Evolutionary conservation across 2,329 filamentous ascomycete genomes (phyloP).

Genomic region (Microthyrium microscopicum): DNA sequence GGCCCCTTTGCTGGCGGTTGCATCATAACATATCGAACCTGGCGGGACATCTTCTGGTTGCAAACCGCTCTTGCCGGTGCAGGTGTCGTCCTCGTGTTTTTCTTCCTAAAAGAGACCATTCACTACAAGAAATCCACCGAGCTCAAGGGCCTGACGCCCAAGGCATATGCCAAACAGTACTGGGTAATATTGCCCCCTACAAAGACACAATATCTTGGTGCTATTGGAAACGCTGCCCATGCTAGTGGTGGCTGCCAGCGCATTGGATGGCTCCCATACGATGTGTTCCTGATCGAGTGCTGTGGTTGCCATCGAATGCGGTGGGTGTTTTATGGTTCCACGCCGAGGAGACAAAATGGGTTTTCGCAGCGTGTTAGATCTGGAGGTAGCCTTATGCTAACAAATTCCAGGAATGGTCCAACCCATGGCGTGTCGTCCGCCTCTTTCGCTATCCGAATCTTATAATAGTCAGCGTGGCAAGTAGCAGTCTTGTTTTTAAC

Average conservation of each 20-base stretch:
- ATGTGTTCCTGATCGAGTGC: no score
- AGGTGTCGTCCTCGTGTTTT: conserved; percentile 41
- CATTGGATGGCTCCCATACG: no score
- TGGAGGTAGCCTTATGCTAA: no score
- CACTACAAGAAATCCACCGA: conserved; percentile 47
- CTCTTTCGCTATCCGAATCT: conserved; percentile 56
- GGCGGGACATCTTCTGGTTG: conserved; percentile 65
- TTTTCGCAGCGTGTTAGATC: no score
- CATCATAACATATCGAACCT: conserved; percentile 56
- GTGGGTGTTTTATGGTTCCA: no score
- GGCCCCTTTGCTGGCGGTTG: conserved; percentile 59
- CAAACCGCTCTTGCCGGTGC: conserved; percentile 51
- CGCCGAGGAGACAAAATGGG: no score
- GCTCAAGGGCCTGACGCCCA: conserved; percentile 35
- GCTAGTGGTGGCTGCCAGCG: no score
- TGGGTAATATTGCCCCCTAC: no score
- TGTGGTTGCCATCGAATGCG: no score
- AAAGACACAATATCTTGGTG: no score
- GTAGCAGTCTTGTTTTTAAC: conserved; percentile 47
- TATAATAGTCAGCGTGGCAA: conserved; percentile 32
- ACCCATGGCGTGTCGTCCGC: conserved; percentile 45
- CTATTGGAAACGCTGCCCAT: no score
- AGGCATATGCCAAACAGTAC: conserved; percentile 36
- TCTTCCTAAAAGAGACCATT: conserved; percentile 58
- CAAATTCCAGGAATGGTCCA: conserved; percentile 49